Evolutionary conservation across 1,284 basidiomycete genomes (phyloP).

Genomic region (Cryptococcus amylolentus): DNA sequence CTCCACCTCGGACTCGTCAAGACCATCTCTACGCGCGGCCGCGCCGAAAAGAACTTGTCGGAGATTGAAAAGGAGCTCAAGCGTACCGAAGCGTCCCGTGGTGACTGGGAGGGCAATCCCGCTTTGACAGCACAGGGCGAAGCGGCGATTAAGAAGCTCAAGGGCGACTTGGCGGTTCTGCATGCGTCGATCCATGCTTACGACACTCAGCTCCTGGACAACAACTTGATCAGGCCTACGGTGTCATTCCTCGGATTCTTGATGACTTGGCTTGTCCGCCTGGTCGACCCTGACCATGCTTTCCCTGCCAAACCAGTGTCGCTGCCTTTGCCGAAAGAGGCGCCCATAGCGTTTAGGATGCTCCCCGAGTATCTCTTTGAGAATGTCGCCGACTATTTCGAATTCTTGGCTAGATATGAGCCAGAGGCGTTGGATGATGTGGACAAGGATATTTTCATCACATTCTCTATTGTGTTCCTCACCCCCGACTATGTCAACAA

Average conservation of each 20-base stretch:
- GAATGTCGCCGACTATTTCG: constrained; percentile 85
- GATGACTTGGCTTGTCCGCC: constrained; percentile 90
- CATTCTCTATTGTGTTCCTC: constrained; percentile 87
- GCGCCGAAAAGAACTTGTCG: constrained; percentile 66
- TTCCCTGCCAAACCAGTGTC: constrained; percentile 69
- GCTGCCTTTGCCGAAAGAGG: constrained; percentile 81
- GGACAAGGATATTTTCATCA: constrained; percentile 82
- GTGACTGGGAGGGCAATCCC: constrained; percentile 56
- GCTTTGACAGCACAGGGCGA: constrained; percentile 58
- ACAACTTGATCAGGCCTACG: constrained; percentile 73
- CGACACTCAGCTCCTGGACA: constrained; percentile 81
- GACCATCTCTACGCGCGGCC: constrained; percentile 70
- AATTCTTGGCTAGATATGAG: constrained; percentile 71
- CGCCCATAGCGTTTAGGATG: constrained; percentile 78
- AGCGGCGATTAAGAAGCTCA: constrained; percentile 62
- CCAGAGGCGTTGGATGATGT: constrained; percentile 77
- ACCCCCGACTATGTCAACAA: constrained; percentile 98
- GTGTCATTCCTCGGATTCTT: constrained; percentile 83
- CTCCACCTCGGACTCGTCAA: constrained; percentile 80
- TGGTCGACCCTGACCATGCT: constrained; percentile 76
- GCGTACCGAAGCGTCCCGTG: constrained; percentile 68
- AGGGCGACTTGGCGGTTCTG: constrained; percentile 65
- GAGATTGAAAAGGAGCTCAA: constrained; percentile 76
- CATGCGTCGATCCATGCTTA: constrained; percentile 71
- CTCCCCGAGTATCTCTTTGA: constrained; percentile 94